A percentile compares a stretch with the other conserved stretches of the same genome.
These are phyloP conservation scores for Mycena floridula DNA, from an alignment of 768 basidiomycete species.

Conservation along the genomic window DNA sequence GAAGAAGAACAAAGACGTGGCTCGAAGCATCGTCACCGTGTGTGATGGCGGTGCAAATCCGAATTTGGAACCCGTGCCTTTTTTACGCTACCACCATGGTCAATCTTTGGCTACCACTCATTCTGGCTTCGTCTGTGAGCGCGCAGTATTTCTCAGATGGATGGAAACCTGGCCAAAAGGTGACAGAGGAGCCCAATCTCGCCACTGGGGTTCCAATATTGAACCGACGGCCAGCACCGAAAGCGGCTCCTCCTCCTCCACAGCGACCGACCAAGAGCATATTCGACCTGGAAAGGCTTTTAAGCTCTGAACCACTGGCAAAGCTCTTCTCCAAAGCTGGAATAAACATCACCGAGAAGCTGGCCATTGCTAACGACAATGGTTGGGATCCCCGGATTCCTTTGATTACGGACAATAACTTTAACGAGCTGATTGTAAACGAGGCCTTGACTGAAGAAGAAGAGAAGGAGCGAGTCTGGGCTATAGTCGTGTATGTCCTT, in stretches of 20 bases:
- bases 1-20: no score
- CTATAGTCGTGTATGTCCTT: conserved; percentile 62
- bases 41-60: no score
- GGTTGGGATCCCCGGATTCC: conserved; percentile 72
- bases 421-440: conserved; percentile 61
- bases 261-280: conserved; percentile 12
- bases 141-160: conserved; percentile 79
- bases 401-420: conserved; percentile 81
- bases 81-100: no score
- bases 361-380: conserved; percentile 27
- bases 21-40: no score
- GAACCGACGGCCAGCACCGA: conserved; percentile 15
- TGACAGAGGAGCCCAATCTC: conserved; percentile 12
- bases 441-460: conserved; percentile 62
- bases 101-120: no score
- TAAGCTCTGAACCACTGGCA: conserved; percentile 50
- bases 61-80: no score
- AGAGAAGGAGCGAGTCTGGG: conserved; percentile 67
- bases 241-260: conserved; percentile 9
- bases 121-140: conserved; percentile 28
- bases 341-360: conserved; percentile 62
- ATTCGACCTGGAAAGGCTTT: conserved; percentile 33
- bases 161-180: conserved; percentile 73
- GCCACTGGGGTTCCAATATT: no score
- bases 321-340: conserved; percentile 52